Percentiles rank a stretch among this genome's conserved stretches.
phyloP scores from a whole-genome alignment of 2,329 filamentous ascomycete species.

The Colletotrichum salicis region DNA sequence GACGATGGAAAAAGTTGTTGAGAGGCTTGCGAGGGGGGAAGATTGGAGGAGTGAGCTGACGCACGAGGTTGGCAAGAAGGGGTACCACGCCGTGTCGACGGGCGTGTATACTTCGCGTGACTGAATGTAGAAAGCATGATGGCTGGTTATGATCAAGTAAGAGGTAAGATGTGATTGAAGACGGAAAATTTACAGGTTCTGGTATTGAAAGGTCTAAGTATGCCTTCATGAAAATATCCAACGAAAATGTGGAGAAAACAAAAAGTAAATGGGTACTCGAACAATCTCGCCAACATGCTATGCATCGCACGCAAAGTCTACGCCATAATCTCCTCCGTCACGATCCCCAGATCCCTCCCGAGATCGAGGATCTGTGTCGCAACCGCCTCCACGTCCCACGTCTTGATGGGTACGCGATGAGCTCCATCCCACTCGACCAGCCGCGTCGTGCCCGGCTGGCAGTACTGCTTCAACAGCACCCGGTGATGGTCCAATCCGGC shows the following conservation, averaged over 20 bases:
- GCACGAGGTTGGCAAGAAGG: constrained; percentile 52
- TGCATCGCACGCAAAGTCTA: constrained; percentile 3
- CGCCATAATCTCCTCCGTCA: constrained; percentile 7
- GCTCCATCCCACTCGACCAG: constrained; percentile 79
- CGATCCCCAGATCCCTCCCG: constrained; percentile 49
- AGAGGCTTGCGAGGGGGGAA: constrained; percentile 46
- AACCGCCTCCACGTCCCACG: constrained; percentile 69
- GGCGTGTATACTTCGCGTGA: constrained; percentile 54
- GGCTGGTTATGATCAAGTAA: neutral
- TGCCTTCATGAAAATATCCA: neutral
- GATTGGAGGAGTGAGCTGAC: constrained; percentile 53
- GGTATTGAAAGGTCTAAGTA: constrained; percentile 21
- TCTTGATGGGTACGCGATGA: constrained; percentile 77
- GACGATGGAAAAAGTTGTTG: constrained; percentile 51
- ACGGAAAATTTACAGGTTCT: neutral
- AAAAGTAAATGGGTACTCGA: neutral
- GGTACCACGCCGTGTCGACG: constrained; percentile 55
- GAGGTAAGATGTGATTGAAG: neutral
- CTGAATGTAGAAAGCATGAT: constrained; percentile 29
- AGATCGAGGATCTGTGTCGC: constrained; percentile 62
- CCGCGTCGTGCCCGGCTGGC: constrained; percentile 60
- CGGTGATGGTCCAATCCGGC: constrained; percentile 69
- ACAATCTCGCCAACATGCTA: constrained; percentile 4
- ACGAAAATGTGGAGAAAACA: neutral
- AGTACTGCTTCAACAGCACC: constrained; percentile 68